Evolutionary conservation across 1,284 basidiomycete species (phyloP).

Genomic region (Ustilago tritici): DNA sequence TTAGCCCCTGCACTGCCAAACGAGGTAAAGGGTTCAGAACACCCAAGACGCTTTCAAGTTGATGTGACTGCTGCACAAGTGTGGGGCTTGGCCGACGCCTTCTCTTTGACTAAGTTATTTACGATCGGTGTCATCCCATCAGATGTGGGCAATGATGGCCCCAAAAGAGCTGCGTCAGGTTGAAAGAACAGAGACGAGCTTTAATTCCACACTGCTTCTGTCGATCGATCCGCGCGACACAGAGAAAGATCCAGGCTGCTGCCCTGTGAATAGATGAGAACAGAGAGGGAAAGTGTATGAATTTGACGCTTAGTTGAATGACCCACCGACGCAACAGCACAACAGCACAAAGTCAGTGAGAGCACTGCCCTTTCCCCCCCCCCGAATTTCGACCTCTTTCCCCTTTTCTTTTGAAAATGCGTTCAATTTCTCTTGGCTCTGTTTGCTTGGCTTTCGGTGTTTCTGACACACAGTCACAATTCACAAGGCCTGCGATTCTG

Average conservation of each 20-base stretch:
- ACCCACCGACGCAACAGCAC: not conserved
- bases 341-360: not conserved
- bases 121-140: not conserved
- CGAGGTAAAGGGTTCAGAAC: no score
- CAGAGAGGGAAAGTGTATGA: not conserved
- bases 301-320: no score
- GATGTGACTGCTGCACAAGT: not conserved
- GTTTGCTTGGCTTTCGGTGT: not conserved
- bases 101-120: not conserved
- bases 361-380: not conserved
- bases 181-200: not conserved
- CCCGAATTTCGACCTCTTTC: not conserved
- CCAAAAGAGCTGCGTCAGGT: not conserved
- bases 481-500: not conserved
- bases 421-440: slow-evolving; percentile 4
- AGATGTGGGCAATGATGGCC: not conserved
- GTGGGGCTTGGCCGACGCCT: not conserved
- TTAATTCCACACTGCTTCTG: not conserved
- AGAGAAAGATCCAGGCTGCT: not conserved
- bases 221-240: slow-evolving; percentile 4
- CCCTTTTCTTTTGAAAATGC: not conserved
- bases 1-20: not conserved
- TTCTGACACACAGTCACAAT: not conserved
- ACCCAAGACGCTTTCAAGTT: no score
- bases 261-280: not conserved